Base-by-base conservation (phyloP, 2,329 filamentous ascomycete genomes). In the Aspergillus pseudonomiae region DNA sequence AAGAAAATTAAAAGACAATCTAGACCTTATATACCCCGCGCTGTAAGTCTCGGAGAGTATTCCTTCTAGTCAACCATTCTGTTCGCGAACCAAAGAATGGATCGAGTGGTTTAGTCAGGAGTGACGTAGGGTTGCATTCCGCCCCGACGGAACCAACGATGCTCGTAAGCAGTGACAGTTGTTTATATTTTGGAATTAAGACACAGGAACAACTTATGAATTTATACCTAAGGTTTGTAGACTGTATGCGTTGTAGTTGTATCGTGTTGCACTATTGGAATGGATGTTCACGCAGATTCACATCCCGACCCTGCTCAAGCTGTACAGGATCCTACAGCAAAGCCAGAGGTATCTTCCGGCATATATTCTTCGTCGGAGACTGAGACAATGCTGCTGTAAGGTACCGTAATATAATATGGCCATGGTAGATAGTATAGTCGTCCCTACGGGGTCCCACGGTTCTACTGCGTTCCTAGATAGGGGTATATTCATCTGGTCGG, bases 211-310 rank as follows among this genome's bases (percentile, higher is more conserved):
- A 21, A 10, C n/a, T 10, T 10, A 0, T 7, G 19, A 4, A 21
- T 11, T 5, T 12, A 21, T 21, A 1, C 11, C 0, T 16, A 21
- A 5, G 1, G 1, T 1, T 12, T 12, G 1, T 1, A 24, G 34
- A 16, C 5, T 36, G 14, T 24, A 26, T 24, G n/a, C 9, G 12
- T 21, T 24, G 21, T 46, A n/a, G 3, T 24, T 26, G 21, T 14
- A 26, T 46, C 21, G 1, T 26, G 3, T 36, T 36, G 34, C 1
- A 5, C 21, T 6, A 24, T 2, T 46, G n/a, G 3, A 6, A 24
- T 6, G 4, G 4, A 14, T 41, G 1, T 46, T 46, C 4, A 46
- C 21, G 14, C 43, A 14, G 2, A 46, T 6, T 24, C 6, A 1
- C 39, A n/a, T 5, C 43, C 9, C 19, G 9, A 12, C n/a, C n/a